These are phyloP conservation scores for Trypethelium eluteriae DNA, from an alignment of 495 filamentous ascomycete genomes.

Conservation along the genomic window DNA sequence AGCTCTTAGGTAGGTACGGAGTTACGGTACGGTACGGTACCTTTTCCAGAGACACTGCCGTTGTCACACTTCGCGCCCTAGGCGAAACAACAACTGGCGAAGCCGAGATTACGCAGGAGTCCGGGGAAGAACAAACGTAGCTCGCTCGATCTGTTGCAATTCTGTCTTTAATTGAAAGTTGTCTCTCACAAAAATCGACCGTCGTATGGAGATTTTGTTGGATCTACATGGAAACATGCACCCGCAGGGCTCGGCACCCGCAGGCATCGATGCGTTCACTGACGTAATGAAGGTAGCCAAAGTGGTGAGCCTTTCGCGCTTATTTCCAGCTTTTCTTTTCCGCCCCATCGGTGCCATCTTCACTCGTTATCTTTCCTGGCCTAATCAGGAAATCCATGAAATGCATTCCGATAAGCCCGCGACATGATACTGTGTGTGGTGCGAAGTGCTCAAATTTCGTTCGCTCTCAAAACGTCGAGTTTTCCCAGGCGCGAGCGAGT, in stretches of 20 bases:
- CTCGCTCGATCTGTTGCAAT: background rate
- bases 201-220: background rate
- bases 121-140: background rate
- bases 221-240: background rate
- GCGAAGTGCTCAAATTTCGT: no score
- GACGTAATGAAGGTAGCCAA: conserved; percentile 3
- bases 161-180: background rate
- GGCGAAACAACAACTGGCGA: conserved; percentile 7
- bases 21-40: background rate
- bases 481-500: no score
- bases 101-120: conserved; percentile 2
- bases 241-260: background rate
- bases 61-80: conserved; percentile 4
- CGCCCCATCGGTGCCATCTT: background rate
- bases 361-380: background rate
- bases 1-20: no score
- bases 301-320: background rate
- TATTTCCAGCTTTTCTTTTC: no score
- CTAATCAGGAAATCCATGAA: background rate
- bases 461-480: no score
- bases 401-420: no score
- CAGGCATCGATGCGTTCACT: background rate
- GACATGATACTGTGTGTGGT: no score
- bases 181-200: background rate
- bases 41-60: background rate